Percentiles rank a stretch among this genome's conserved stretches.
Conservation (phyloP, 176 grass and related monocot genomes). For the Poa annua region DNA sequence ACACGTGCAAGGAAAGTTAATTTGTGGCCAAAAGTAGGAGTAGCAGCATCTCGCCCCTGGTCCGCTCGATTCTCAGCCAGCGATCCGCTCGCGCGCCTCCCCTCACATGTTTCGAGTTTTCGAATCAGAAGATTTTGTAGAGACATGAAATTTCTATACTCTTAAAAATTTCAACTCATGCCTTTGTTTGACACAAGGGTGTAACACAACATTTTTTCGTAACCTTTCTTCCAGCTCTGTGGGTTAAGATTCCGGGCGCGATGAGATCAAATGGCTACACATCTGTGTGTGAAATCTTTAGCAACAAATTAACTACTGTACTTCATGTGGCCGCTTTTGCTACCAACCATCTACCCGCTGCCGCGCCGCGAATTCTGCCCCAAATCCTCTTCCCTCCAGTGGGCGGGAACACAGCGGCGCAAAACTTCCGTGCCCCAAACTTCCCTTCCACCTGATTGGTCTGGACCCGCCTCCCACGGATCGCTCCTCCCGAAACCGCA, state of each 20-base stretch:
- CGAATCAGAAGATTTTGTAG: not conserved
- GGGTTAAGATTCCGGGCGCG: not conserved
- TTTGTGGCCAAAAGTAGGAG: too few relatives aligned
- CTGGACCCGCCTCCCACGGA: conserved; percentile 30
- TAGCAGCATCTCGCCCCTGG: too few relatives aligned
- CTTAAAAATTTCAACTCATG: not conserved
- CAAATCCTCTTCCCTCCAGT: not conserved
- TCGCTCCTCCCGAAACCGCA: not conserved
- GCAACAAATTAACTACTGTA: not conserved
- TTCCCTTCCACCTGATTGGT: conserved; percentile 42
- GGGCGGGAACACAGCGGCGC: conserved; percentile 28
- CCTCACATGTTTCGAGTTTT: not conserved
- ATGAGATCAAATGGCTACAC: not conserved
- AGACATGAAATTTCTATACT: not conserved
- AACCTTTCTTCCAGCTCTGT: not conserved
- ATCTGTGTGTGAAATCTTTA: not conserved
- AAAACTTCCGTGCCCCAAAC: not conserved
- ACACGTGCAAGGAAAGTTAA: too few relatives aligned
- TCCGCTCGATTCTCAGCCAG: too few relatives aligned
- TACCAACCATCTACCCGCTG: not conserved
- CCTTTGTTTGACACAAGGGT: not conserved
- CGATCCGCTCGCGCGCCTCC: too few relatives aligned
- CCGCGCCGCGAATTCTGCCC: not conserved
- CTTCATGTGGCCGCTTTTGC: not conserved
- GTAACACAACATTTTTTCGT: not conserved